phyloP scores from a whole-genome alignment of 768 basidiomycete species.

The Pleurotus pulmonarius region DNA sequence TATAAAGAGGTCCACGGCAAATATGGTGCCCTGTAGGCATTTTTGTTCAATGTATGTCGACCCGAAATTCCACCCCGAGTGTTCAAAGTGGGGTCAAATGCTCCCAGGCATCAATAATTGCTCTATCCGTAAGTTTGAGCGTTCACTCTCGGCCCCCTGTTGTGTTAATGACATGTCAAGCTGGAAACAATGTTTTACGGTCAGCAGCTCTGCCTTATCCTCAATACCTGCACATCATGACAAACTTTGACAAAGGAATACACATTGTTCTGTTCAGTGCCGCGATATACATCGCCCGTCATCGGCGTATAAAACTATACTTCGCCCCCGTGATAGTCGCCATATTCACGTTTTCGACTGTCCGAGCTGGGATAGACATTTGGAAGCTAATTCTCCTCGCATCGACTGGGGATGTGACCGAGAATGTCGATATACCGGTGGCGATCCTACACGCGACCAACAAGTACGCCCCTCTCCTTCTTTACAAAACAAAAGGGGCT shows the following conservation, averaged over 20 bases:
- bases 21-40: no score
- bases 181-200: not conserved
- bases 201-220: no score
- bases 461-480: not conserved
- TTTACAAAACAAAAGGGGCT: not conserved
- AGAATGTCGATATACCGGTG: not conserved
- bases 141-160: no score
- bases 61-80: no score
- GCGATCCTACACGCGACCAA: conserved; percentile 5
- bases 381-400: not conserved
- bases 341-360: not conserved
- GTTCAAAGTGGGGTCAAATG: no score
- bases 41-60: no score
- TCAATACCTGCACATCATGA: no score
- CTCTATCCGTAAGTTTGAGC: no score
- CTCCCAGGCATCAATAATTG: no score
- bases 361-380: not conserved
- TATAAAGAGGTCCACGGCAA: no score
- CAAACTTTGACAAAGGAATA: not conserved
- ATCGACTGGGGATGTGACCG: not conserved
- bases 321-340: not conserved
- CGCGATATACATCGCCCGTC: not conserved
- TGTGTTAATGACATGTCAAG: not conserved
- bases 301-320: not conserved
- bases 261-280: conserved; percentile 1